Percentiles rank a stretch among this genome's conserved stretches.
phyloP scores from a whole-genome alignment of 805 yeast genomes.

The Lipomyces orientalis region DNA sequence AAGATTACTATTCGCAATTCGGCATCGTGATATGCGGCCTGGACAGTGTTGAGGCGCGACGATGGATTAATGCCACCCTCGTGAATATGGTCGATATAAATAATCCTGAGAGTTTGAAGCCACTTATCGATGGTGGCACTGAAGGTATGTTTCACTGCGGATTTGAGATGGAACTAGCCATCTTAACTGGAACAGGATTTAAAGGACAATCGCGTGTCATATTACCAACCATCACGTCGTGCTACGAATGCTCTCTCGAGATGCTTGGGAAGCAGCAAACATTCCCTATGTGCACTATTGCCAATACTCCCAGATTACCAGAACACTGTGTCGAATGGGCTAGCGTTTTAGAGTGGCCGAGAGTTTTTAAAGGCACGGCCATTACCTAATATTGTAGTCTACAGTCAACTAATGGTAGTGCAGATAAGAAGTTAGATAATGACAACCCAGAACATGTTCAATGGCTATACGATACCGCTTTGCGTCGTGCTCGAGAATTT shows the following conservation, averaged over 20 bases:
- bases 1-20: slow-evolving; percentile 69
- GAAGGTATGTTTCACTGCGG: slow-evolving; percentile 55
- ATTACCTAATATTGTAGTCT: background rate
- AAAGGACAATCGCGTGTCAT: slow-evolving; percentile 89
- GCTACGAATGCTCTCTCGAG: slow-evolving; percentile 90
- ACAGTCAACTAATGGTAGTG: background rate
- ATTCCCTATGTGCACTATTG: slow-evolving; percentile 91
- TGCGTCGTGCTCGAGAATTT: slow-evolving; percentile 64
- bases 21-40: slow-evolving; percentile 81
- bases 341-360: slow-evolving; percentile 74
- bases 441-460: slow-evolving; percentile 71
- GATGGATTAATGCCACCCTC: slow-evolving; percentile 82
- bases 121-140: slow-evolving; percentile 91
- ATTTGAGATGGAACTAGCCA: background rate
- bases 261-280: slow-evolving; percentile 64
- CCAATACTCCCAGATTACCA: slow-evolving; percentile 90
- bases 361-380: slow-evolving; percentile 47
- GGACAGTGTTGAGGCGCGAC: slow-evolving; percentile 85
- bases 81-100: slow-evolving; percentile 64
- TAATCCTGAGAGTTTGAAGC: slow-evolving; percentile 57
- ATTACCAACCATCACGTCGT: slow-evolving; percentile 81
- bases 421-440: slow-evolving; percentile 59
- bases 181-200: slow-evolving; percentile 53
- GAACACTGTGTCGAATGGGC: slow-evolving; percentile 97
- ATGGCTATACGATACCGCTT: slow-evolving; percentile 63